Conservation (phyloP, 495 filamentous ascomycete genomes). For the Penicillium flavigenum region DNA sequence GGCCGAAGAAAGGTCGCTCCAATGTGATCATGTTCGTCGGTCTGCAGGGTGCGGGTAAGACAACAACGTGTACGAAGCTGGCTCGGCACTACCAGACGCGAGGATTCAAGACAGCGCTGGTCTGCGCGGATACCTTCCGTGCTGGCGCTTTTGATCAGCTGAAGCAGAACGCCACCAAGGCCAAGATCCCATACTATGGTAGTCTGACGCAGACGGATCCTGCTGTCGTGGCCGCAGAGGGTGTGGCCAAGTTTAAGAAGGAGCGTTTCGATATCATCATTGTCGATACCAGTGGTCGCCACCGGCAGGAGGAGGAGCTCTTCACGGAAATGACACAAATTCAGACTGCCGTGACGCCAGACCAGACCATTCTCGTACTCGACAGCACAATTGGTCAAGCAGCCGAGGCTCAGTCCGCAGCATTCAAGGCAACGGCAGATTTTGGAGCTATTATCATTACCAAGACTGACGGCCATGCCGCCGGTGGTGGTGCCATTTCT, state of each 20-base stretch:
- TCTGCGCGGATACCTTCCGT: conserved; percentile 98
- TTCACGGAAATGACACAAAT: conserved; percentile 99
- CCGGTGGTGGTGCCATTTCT: conserved; percentile 95
- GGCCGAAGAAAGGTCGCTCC: conserved; percentile 91
- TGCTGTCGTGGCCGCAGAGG: conserved; percentile 85
- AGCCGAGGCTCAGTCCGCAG: conserved; percentile 89
- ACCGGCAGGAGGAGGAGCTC: conserved; percentile 89
- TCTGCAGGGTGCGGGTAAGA: conserved; percentile 95
- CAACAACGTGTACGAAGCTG: conserved; percentile 96
- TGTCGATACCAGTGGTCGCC: conserved; percentile 92
- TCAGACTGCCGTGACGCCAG: conserved; percentile 82
- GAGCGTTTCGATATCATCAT: conserved; percentile 98
- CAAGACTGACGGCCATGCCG: conserved; percentile 95
- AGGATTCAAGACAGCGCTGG: conserved; percentile 90
- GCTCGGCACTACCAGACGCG: conserved; percentile 92
- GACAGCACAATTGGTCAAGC: conserved; percentile 95
- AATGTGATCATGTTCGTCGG: conserved; percentile 99
- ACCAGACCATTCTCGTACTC: conserved; percentile 98
- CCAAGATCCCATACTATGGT: conserved; percentile 98
- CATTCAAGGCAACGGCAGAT: conserved; percentile 96
- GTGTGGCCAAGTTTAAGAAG: conserved; percentile 98
- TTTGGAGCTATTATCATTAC: conserved; percentile 99
- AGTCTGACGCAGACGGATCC: conserved; percentile 95
- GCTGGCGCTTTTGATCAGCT: conserved; percentile 98
- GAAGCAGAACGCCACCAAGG: conserved; percentile 98